Base-by-base conservation (phyloP, 108 stramenopile species). In the Fistulifera pelliculosa region DNA sequence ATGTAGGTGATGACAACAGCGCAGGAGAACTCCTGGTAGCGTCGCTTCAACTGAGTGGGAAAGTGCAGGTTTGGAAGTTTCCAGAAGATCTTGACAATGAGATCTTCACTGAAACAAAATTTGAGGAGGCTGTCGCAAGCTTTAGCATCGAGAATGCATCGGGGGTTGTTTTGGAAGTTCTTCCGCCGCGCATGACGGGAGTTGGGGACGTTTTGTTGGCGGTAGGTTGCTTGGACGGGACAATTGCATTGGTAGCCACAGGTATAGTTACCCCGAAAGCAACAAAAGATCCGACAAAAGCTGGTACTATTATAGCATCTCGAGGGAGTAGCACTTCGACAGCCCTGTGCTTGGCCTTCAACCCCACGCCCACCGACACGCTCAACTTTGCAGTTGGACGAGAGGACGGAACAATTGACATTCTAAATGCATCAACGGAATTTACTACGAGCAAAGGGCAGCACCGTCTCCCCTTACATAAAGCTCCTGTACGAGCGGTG, bases 161-260 rank as follows among this genome's bases (percentile, higher is more conserved):
- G 11, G 72, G 77, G 19, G 70, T 69, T 0, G 54, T 47, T 22
- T 25, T 70, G 41, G 23, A 23, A 38, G 38, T 73, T 22, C 54
- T 41, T 19, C 59, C 68, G 21, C 69, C 72, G 8, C 56, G 65
- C 21, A 22, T 67, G 22, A 27, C 45, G 0, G 69, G 62, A 41
- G 25, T 39, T 16, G 69, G 69, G 3, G 66, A 64, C 47, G 47
- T 79, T 13, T 49, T 62, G 11, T 42, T 68, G 38, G 76, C 76
- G 14, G 65, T 79, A 21, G 64, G 58, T 8, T 65, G 67, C 23
- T 42, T 77, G 54, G 69, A 79, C 61, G 72, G 72, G 47, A 69
- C 69, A 10, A 42, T 79, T 40, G 61, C 69, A 2, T 21, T 66
- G 22, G 64, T 70, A 24, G 57, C 68, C 15, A 69, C 68, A 0